Conservation (phyloP, 495 filamentous ascomycete genomes). For the Terfezia boudieri region DNA sequence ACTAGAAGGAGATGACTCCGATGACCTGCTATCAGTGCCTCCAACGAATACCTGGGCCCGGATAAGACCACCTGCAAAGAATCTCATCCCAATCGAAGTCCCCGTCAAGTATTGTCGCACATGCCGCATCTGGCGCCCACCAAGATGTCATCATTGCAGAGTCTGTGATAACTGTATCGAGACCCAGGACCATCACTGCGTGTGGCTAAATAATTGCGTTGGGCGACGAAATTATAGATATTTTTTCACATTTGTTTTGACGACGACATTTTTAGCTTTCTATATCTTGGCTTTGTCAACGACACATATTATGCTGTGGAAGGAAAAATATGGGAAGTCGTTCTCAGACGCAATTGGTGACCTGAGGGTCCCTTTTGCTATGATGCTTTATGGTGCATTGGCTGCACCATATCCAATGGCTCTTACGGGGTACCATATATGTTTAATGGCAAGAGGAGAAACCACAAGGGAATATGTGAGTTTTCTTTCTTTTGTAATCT, state of each 20-base stretch:
- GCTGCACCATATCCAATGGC: conserved; percentile 62
- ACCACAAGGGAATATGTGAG: conserved; percentile 92
- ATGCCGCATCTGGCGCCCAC: conserved; percentile 89
- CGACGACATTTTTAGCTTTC: conserved; percentile 48
- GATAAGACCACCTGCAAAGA: conserved; percentile 48
- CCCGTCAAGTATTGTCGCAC: conserved; percentile 95
- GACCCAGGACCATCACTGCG: conserved; percentile 94
- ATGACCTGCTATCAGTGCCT: conserved; percentile 65
- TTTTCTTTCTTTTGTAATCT: conserved; percentile 14
- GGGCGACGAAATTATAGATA: conserved; percentile 95
- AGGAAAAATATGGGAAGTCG: conserved; percentile 31
- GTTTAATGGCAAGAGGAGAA: conserved; percentile 71
- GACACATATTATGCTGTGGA: conserved; percentile 58
- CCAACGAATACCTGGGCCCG: conserved; percentile 78
- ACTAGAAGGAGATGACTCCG: conserved; percentile 34
- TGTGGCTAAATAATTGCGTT: conserved; percentile 98
- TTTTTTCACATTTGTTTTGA: conserved; percentile 74
- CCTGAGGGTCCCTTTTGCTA: conserved; percentile 55
- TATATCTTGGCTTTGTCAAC: conserved; percentile 56
- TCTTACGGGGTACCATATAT: conserved; percentile 69
- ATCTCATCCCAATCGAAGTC: conserved; percentile 52
- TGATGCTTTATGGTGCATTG: conserved; percentile 64
- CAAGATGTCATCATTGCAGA: conserved; percentile 86
- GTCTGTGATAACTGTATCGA: conserved; percentile 93
- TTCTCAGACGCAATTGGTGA: conserved; percentile 39